Conservation (phyloP, 768 basidiomycete genomes). For the Phlebiopsis flavidoalba region DNA sequence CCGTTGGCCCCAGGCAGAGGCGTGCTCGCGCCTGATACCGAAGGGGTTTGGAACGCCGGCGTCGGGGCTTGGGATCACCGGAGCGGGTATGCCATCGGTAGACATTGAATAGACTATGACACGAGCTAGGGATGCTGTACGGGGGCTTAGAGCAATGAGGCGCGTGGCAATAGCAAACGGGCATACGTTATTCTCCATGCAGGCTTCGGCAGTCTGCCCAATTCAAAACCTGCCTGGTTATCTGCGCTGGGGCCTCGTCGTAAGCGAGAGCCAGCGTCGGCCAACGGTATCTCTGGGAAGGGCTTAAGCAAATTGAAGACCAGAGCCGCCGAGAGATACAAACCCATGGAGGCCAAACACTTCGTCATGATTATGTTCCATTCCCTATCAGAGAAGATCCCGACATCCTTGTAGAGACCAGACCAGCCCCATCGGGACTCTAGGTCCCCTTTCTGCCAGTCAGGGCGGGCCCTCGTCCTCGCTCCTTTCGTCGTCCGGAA, state of each 20-base stretch:
- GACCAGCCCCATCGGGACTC: slow-evolving; percentile 43
- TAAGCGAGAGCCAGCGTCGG: slow-evolving; percentile 60
- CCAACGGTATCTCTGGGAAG: slow-evolving; percentile 59
- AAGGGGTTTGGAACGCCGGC: slow-evolving; percentile 62
- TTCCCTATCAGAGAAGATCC: slow-evolving; percentile 77
- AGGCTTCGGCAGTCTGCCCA: slow-evolving; percentile 65
- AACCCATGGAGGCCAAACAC: slow-evolving; percentile 79
- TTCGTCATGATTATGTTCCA: slow-evolving; percentile 88
- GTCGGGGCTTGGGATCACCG: slow-evolving; percentile 63
- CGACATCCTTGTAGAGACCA: slow-evolving; percentile 54
- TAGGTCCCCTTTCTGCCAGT: slow-evolving; percentile 44
- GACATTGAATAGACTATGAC: slow-evolving; percentile 90
- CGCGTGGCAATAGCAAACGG: neutral
- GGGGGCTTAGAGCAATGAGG: slow-evolving; percentile 2
- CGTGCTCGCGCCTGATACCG: slow-evolving; percentile 57
- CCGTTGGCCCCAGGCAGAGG: slow-evolving; percentile 36
- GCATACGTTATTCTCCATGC: slow-evolving; percentile 70
- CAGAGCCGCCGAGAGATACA: slow-evolving; percentile 17
- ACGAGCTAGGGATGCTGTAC: slow-evolving; percentile 68
- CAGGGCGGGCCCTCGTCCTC: slow-evolving; percentile 57
- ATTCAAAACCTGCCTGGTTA: slow-evolving; percentile 66
- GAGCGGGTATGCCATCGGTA: slow-evolving; percentile 50
- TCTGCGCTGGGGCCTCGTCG: slow-evolving; percentile 77
- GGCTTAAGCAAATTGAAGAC: slow-evolving; percentile 1
- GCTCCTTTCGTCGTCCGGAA: slow-evolving; percentile 66